Evolutionary conservation across 2,329 filamentous ascomycete genomes (phyloP).

Genomic region (Penicillium frequentans): DNA sequence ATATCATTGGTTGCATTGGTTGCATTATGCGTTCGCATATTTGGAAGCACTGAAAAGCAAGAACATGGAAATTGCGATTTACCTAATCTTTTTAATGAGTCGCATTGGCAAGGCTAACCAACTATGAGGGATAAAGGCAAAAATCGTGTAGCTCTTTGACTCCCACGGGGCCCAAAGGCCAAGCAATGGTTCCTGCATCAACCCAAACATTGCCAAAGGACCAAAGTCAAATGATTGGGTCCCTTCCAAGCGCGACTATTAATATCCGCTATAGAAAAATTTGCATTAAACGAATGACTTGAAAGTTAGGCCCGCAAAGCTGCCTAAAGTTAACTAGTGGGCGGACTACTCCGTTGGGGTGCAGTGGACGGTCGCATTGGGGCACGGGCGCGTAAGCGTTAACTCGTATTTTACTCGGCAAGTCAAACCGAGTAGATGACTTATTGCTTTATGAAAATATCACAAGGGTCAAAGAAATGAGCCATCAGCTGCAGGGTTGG

Average conservation of each 20-base stretch:
- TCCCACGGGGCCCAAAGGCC: neutral
- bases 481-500: neutral
- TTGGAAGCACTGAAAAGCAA: no score
- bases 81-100: neutral
- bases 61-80: no score
- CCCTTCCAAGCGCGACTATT: neutral
- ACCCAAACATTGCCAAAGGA: neutral
- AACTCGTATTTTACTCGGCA: neutral
- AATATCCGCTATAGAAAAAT: neutral
- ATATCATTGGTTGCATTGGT: neutral
- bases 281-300: neutral
- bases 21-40: neutral
- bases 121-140: neutral
- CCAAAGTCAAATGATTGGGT: neutral
- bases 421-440: neutral
- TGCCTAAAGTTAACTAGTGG: neutral
- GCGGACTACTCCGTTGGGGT: neutral
- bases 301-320: neutral
- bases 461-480: neutral
- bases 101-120: neutral
- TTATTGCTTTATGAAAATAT: neutral
- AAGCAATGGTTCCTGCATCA: conserved; percentile 10
- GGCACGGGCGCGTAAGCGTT: conserved; percentile 2
- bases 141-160: neutral
- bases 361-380: conserved; percentile 9